phyloP scores from a whole-genome alignment of 1,284 basidiomycete genomes.

The Cryptococcus sp. region DNA sequence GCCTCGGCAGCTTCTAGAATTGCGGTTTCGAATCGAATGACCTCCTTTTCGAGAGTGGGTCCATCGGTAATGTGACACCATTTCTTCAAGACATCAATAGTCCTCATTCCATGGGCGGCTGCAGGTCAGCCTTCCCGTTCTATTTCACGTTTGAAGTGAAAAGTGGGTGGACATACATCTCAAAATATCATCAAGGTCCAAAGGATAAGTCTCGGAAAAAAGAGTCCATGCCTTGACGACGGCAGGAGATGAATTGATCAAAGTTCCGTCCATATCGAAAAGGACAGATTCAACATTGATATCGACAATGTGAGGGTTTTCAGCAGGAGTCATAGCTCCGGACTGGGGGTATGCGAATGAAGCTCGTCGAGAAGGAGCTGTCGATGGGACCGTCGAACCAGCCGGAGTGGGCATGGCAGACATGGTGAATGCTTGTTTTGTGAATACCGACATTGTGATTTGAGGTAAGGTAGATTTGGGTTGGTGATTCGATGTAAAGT shows the following conservation, averaged over 20 bases:
- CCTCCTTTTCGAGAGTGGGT: conserved; percentile 38
- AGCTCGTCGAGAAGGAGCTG: conserved; percentile 29
- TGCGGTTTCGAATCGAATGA: conserved; percentile 47
- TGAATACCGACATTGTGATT: conserved; percentile 47
- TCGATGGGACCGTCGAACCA: conserved; percentile 26
- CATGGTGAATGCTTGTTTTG: conserved; percentile 48
- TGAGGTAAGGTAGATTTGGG: too few relatives aligned
- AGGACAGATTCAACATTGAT: conserved; percentile 48
- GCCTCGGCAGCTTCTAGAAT: conserved; percentile 46
- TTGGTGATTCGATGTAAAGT: too few relatives aligned
- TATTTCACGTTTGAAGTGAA: neutral
- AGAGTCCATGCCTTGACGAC: conserved; percentile 47
- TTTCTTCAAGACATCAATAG: conserved; percentile 45
- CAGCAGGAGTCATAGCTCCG: conserved; percentile 65
- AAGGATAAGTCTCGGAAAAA: conserved; percentile 41
- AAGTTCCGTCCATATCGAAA: conserved; percentile 48
- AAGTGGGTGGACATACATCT: conserved; percentile 23
- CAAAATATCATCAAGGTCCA: conserved; percentile 46
- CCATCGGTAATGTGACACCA: conserved; percentile 46
- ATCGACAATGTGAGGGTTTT: conserved; percentile 58
- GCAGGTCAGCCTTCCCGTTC: neutral
- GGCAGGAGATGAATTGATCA: conserved; percentile 45
- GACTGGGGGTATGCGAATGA: conserved; percentile 30
- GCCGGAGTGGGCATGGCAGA: conserved; percentile 41
- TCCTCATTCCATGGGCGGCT: conserved; percentile 47